phyloP scores from a whole-genome alignment of 768 basidiomycete species.

The Boletus eberwhitei region DNA sequence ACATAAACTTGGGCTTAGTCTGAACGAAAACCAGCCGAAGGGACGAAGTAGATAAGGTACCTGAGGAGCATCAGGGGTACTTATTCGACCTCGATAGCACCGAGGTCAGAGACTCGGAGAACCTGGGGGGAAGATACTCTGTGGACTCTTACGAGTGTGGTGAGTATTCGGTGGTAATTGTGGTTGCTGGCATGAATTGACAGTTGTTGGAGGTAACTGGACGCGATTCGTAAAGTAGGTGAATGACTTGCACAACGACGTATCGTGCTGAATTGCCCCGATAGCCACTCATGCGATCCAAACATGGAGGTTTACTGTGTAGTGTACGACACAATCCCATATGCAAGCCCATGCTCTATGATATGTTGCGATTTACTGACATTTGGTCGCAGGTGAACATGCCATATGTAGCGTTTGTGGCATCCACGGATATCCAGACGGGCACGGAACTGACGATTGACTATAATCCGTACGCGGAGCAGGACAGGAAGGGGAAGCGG shows the following conservation, averaged over 20 bases:
- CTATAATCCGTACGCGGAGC: conserved; percentile 49
- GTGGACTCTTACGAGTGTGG: conserved; percentile 56
- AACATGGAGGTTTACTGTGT: conserved; percentile 57
- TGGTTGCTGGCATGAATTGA: conserved; percentile 2
- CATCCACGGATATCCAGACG: conserved; percentile 44
- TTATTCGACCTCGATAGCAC: conserved; percentile 65
- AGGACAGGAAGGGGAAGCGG: conserved; percentile 24
- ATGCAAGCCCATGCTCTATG: conserved; percentile 33
- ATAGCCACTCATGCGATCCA: conserved; percentile 68
- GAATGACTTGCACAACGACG: background rate
- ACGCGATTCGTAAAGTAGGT: conserved; percentile 70
- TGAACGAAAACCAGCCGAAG: conserved; percentile 37
- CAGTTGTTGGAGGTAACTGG: conserved; percentile 58
- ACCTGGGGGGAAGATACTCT: conserved; percentile 39
- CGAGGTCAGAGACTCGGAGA: conserved; percentile 38
- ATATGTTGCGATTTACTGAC: background rate
- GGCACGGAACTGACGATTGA: conserved; percentile 61
- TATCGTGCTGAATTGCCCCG: conserved; percentile 3
- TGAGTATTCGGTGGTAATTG: conserved; percentile 25
- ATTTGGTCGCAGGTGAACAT: conserved; percentile 43
- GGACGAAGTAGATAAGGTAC: conserved; percentile 37
- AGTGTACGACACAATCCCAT: conserved; percentile 58
- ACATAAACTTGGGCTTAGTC: background rate
- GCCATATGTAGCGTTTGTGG: conserved; percentile 62
- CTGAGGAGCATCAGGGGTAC: conserved; percentile 41